A percentile compares a stretch with the other conserved stretches of the same genome.
Evolutionary conservation across 1,139 yeast species (phyloP).

Genomic region (Yamadazyma spencermartinsiae): DNA sequence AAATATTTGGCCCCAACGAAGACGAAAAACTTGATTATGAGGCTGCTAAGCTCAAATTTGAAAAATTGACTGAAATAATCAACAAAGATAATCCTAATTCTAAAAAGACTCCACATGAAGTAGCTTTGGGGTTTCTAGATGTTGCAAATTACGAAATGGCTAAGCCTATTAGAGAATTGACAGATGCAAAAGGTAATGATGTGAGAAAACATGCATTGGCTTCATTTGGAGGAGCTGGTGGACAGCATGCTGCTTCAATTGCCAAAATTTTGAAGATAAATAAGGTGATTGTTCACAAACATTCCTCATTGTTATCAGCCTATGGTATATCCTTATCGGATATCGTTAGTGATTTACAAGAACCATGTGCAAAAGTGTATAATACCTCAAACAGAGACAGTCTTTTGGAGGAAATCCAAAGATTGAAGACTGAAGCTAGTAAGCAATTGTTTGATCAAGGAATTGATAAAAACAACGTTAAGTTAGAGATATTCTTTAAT

Average conservation of each 20-base stretch:
- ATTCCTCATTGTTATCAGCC: slow-evolving; percentile 23
- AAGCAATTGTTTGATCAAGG: slow-evolving; percentile 19
- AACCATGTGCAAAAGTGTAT: slow-evolving; percentile 18
- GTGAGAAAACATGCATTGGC: slow-evolving; percentile 22
- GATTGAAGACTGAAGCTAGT: slow-evolving; percentile 11
- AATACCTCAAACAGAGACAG: slow-evolving; percentile 10
- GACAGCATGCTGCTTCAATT: slow-evolving; percentile 23
- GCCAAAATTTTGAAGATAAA: slow-evolving; percentile 22
- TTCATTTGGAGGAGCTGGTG: slow-evolving; percentile 26
- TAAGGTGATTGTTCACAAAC: slow-evolving; percentile 20
- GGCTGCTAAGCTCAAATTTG: slow-evolving; percentile 37
- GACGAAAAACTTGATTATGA: slow-evolving; percentile 47
- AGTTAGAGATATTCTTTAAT: slow-evolving; percentile 17
- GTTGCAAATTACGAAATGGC: slow-evolving; percentile 25
- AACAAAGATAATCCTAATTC: slow-evolving; percentile 35
- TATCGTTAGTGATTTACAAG: slow-evolving; percentile 21
- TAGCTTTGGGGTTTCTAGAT: slow-evolving; percentile 23
- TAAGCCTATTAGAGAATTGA: slow-evolving; percentile 22
- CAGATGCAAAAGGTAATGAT: slow-evolving; percentile 24
- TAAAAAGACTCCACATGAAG: slow-evolving; percentile 24
- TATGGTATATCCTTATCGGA: slow-evolving; percentile 24
- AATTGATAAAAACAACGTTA: slow-evolving; percentile 15
- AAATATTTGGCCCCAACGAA: slow-evolving; percentile 54
- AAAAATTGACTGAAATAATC: slow-evolving; percentile 38
- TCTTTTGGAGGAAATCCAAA: slow-evolving; percentile 14